These are phyloP conservation scores for Thermoascus crustaceus DNA, from an alignment of 2,329 filamentous ascomycete species.

Conservation along the genomic window DNA sequence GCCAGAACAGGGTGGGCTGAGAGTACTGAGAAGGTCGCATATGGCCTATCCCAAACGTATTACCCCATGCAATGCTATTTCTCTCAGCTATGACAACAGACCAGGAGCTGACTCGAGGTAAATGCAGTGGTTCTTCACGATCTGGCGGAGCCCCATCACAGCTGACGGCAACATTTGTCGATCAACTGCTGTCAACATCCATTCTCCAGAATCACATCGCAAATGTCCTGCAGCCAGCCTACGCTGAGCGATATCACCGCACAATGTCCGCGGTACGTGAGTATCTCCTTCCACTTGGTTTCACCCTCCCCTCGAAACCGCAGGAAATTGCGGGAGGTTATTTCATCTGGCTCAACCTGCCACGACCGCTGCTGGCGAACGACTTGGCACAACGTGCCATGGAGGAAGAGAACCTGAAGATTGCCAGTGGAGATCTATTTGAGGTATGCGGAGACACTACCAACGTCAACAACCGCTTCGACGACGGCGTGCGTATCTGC, in stretches of 20 bases:
- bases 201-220: slow-evolving; percentile 47
- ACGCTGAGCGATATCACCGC: slow-evolving; percentile 44
- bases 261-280: slow-evolving; percentile 53
- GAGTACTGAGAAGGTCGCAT: slow-evolving; percentile 54
- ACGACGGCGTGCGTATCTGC: slow-evolving; percentile 55
- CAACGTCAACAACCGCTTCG: slow-evolving; percentile 47
- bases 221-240: slow-evolving; percentile 47
- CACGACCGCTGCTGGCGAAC: slow-evolving; percentile 43
- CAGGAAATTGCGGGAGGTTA: slow-evolving; percentile 63
- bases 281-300: slow-evolving; percentile 56
- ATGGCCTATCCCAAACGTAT: slow-evolving; percentile 52
- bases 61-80: slow-evolving; percentile 18
- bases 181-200: slow-evolving; percentile 45
- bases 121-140: slow-evolving; percentile 45
- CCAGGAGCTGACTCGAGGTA: neutral
- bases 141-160: slow-evolving; percentile 56
- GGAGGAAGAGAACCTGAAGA: slow-evolving; percentile 56
- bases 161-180: slow-evolving; percentile 49
- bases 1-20: slow-evolving; percentile 84
- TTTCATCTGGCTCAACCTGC: slow-evolving; percentile 72
- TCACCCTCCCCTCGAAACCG: slow-evolving; percentile 26
- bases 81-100: slow-evolving; percentile 16
- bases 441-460: slow-evolving; percentile 52
- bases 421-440: slow-evolving; percentile 64
- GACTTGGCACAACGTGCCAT: slow-evolving; percentile 51